These are phyloP conservation scores for Persicaria tinctoria DNA, from an alignment of 148 eudicot species.

Conservation along the genomic window DNA sequence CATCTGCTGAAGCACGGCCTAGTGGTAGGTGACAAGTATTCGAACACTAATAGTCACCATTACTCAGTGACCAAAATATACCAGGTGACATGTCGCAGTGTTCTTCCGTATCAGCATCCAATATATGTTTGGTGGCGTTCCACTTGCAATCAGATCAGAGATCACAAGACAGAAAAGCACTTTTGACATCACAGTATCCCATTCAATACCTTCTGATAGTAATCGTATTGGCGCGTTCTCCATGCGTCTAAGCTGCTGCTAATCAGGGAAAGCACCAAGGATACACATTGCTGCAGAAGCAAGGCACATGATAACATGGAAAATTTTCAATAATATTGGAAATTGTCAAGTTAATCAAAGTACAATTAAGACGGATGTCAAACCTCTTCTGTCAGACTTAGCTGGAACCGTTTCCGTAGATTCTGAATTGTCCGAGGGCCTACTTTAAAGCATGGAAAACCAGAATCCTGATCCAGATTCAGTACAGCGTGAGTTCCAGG, in stretches of 20 bases:
- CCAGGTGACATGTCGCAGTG: not conserved
- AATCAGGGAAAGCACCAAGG: slow-evolving; percentile 90
- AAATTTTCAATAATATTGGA: not conserved
- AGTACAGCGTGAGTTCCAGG: not conserved
- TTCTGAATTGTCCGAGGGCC: slow-evolving; percentile 97
- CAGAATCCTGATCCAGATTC: slow-evolving; percentile 66
- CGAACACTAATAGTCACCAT: too few relatives aligned
- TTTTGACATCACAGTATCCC: slow-evolving; percentile 58
- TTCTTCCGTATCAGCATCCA: not conserved
- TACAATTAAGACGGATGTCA: slow-evolving; percentile 9
- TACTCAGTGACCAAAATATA: not conserved
- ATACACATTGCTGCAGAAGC: slow-evolving; percentile 89
- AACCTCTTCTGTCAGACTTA: slow-evolving; percentile 96
- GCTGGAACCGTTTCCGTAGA: slow-evolving; percentile 85
- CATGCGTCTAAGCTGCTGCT: slow-evolving; percentile 99
- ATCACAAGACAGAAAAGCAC: not conserved
- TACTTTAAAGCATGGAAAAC: slow-evolving; percentile 97
- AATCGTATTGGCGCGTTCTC: slow-evolving; percentile 96
- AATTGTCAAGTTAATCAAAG: not conserved
- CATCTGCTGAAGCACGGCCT: not conserved
- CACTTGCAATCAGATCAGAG: slow-evolving; percentile 1
- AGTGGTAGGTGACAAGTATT: not conserved
- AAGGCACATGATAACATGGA: not conserved
- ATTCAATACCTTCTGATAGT: slow-evolving; percentile 87
- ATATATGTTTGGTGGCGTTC: not conserved